Evolutionary conservation across 768 basidiomycete genomes (phyloP).

Genomic region (Mycena haematopus): DNA sequence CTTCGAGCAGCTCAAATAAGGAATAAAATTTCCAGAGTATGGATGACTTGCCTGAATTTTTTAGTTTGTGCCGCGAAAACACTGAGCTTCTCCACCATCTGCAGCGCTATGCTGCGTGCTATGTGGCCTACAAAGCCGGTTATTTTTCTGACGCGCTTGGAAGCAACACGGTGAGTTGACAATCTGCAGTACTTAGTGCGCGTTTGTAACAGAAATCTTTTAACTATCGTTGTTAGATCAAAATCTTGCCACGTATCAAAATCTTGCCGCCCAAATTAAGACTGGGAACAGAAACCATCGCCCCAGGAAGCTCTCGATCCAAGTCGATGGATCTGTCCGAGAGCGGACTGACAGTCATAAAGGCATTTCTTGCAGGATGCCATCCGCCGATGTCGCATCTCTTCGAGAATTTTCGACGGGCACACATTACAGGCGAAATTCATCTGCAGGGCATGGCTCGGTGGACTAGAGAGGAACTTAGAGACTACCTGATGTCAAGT

Average conservation of each 20-base stretch:
- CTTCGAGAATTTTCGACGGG: conserved; percentile 4
- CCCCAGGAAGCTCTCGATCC: background rate
- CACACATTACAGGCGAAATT: conserved; percentile 21
- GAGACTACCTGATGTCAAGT: conserved; percentile 5
- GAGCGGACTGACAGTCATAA: background rate
- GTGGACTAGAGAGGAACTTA: background rate
- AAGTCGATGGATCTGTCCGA: background rate
- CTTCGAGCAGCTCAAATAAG: background rate
- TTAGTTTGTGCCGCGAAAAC: conserved; percentile 5
- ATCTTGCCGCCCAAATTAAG: background rate
- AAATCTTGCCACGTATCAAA: background rate
- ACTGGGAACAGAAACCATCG: background rate
- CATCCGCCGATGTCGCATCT: conserved; percentile 26
- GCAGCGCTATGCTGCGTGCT: conserved; percentile 27
- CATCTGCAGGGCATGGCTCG: conserved; percentile 8
- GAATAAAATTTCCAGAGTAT: conserved; percentile 7
- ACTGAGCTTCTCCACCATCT: conserved; percentile 15
- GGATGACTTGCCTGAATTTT: background rate
- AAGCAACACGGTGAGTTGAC: conserved; percentile 3
- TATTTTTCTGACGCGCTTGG: conserved; percentile 4
- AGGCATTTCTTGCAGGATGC: conserved; percentile 21
- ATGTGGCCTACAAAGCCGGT: conserved; percentile 18
- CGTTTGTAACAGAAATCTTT: background rate
- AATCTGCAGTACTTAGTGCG: background rate
- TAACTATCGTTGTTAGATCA: background rate